A percentile compares a stretch with the other conserved stretches of the same genome.
These are phyloP conservation scores for Naumovozyma castellii DNA, from an alignment of 805 yeast genomes.

Conservation along the genomic window DNA sequence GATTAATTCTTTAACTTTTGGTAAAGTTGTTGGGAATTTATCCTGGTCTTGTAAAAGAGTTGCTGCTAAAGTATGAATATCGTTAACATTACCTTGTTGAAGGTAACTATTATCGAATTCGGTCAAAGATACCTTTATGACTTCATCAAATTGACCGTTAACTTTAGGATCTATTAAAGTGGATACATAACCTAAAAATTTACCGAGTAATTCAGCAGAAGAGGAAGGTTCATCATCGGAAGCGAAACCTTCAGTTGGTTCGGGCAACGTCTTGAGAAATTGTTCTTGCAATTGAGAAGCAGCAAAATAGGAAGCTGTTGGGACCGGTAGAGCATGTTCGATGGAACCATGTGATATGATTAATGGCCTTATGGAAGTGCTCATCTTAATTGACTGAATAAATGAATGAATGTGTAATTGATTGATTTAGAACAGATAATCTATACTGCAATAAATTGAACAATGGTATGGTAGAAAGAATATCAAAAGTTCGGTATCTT, in stretches of 20 bases:
- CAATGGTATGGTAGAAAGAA: too few species aligned
- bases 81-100: slow-evolving; percentile 35
- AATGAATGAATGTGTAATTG: neutral
- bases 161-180: slow-evolving; percentile 35
- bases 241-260: slow-evolving; percentile 73
- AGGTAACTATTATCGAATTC: slow-evolving; percentile 83
- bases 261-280: slow-evolving; percentile 68
- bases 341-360: slow-evolving; percentile 75
- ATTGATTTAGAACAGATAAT: too few species aligned
- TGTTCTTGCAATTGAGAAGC: slow-evolving; percentile 84
- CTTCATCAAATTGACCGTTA: slow-evolving; percentile 50
- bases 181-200: slow-evolving; percentile 69
- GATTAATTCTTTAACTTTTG: slow-evolving; percentile 65
- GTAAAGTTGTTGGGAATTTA: slow-evolving; percentile 48
- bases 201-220: slow-evolving; percentile 74
- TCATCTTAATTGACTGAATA: slow-evolving; percentile 3
- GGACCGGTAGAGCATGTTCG: slow-evolving; percentile 82
- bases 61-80: slow-evolving; percentile 85
- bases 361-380: slow-evolving; percentile 60
- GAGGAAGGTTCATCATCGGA: slow-evolving; percentile 83
- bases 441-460: too few species aligned
- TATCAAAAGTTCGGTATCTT: too few species aligned
- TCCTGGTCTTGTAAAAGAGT: slow-evolving; percentile 46
- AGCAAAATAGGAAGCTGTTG: slow-evolving; percentile 66
- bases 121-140: slow-evolving; percentile 55